Evolutionary conservation across 2,329 filamentous ascomycete genomes (phyloP).

Genomic region (Trichoderma oligosporum): DNA sequence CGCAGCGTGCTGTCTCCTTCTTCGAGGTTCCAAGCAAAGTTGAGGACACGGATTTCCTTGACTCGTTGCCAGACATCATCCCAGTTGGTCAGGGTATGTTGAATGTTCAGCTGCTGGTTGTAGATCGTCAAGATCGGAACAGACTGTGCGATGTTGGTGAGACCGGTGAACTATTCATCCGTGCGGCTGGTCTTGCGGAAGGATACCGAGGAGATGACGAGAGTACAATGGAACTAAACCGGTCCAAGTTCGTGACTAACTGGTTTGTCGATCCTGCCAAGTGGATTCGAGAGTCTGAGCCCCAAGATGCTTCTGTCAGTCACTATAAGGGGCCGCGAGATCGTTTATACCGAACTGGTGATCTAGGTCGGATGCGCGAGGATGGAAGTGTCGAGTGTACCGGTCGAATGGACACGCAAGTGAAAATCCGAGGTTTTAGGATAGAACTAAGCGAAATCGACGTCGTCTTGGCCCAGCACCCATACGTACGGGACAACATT

Average conservation of each 20-base stretch:
- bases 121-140: constrained; percentile 63
- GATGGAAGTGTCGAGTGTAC: too few species aligned
- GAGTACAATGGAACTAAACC: too few species aligned
- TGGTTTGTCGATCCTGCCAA: constrained; percentile 73
- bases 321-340: constrained; percentile 80
- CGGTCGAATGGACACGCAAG: constrained; percentile 80
- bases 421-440: constrained; percentile 94
- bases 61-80: constrained; percentile 61
- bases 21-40: constrained; percentile 68
- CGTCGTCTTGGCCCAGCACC: constrained; percentile 69
- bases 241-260: constrained; percentile 81
- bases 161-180: constrained; percentile 77
- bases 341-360: constrained; percentile 81
- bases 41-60: constrained; percentile 52
- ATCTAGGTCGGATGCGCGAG: too few species aligned
- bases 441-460: constrained; percentile 96
- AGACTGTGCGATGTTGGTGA: constrained; percentile 76
- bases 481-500: constrained; percentile 75
- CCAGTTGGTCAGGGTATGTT: constrained; percentile 83
- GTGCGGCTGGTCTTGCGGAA: constrained; percentile 80
- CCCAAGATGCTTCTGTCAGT: constrained; percentile 47
- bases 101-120: constrained; percentile 82
- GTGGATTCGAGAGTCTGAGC: constrained; percentile 65
- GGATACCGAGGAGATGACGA: constrained; percentile 60
- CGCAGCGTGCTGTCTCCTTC: constrained; percentile 67